Percentiles rank a stretch among this genome's conserved stretches.
phyloP scores from a whole-genome alignment of 164 flowering plant genomes.

The Cinnamomum chago region DNA sequence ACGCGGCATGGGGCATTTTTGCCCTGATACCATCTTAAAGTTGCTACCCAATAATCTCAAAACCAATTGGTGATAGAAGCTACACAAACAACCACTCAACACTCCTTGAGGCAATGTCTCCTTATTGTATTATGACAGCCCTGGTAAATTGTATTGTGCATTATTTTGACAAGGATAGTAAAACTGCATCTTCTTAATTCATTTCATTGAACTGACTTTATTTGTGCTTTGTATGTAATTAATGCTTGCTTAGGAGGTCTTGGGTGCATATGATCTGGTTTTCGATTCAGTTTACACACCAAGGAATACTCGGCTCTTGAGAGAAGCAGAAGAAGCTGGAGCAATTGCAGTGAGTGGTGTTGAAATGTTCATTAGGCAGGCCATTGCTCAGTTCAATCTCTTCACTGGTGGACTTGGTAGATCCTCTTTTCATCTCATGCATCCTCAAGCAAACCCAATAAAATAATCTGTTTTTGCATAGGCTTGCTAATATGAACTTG shows the following conservation, averaged over 20 bases:
- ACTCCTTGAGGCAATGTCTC: no score
- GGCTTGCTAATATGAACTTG: not conserved
- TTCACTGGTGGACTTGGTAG: constrained; percentile 43
- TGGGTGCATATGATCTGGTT: constrained; percentile 38
- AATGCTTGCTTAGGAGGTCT: constrained; percentile 26
- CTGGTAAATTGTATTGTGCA: not conserved
- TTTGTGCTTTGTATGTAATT: not conserved
- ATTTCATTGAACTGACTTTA: not conserved
- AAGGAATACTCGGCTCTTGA: constrained; percentile 39
- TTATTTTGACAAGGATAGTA: not conserved
- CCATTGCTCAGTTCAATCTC: constrained; percentile 37
- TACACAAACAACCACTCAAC: no score
- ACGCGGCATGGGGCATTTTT: no score
- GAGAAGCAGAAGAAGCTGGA: constrained; percentile 43
- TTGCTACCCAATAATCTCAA: no score
- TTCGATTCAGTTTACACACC: constrained; percentile 63
- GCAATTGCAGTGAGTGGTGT: constrained; percentile 43
- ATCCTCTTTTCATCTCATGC: not conserved
- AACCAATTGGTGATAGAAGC: no score
- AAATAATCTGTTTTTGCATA: no score
- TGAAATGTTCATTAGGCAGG: constrained; percentile 57
- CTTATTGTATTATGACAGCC: not conserved
- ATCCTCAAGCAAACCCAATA: not conserved
- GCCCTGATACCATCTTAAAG: no score
- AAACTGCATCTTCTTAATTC: not conserved